Conservation (phyloP, 441 rosid genomes). For the Syzygium malaccense region DNA sequence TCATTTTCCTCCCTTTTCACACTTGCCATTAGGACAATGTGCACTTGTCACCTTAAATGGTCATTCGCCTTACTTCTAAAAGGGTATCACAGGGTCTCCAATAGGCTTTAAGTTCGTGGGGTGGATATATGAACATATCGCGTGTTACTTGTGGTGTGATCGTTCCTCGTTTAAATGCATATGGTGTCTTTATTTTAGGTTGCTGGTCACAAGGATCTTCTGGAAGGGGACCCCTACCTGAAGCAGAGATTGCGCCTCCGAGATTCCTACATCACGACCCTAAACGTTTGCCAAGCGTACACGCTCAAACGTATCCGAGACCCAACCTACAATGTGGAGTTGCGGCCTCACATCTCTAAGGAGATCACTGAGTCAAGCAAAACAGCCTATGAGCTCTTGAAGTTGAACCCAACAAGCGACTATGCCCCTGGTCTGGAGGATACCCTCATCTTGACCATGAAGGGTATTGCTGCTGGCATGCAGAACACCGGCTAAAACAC, state of each 20-base stretch:
- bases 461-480: conserved; percentile 91
- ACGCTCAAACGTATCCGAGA: conserved; percentile 84
- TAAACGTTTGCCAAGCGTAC: conserved; percentile 89
- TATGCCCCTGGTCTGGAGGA: conserved; percentile 90
- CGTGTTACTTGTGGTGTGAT: not conserved
- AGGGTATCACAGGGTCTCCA: not conserved
- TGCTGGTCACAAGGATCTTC: conserved; percentile 87
- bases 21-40: not conserved
- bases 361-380: conserved; percentile 66
- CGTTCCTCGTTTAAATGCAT: not conserved
- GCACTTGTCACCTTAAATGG: not conserved
- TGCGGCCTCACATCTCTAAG: conserved; percentile 65
- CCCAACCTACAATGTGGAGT: conserved; percentile 56
- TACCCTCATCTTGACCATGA: conserved; percentile 93
- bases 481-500: conserved; percentile 79
- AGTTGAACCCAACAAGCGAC: conserved; percentile 72
- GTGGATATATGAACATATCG: not conserved
- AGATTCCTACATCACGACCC: conserved; percentile 83
- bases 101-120: not conserved
- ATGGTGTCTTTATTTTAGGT: conserved; percentile 17
- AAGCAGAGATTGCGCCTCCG: conserved; percentile 88
- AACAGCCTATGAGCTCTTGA: conserved; percentile 60
- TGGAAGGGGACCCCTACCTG: conserved; percentile 88
- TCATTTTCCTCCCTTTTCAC: not conserved
- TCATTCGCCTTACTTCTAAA: not conserved